Conservation (phyloP, 2,329 filamentous ascomycete species). For the Amauroascus niger region DNA sequence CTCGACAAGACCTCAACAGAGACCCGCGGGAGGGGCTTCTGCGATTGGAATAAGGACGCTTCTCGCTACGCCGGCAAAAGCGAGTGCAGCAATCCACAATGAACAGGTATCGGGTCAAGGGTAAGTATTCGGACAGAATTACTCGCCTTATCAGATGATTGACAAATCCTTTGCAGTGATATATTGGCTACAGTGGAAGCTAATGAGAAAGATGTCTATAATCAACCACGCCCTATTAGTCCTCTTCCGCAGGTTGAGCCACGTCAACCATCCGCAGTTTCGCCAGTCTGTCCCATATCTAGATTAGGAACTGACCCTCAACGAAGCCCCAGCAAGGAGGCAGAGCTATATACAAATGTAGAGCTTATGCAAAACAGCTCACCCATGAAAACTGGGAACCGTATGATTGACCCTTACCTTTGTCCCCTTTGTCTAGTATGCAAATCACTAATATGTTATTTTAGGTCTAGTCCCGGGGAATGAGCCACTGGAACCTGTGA, state of each 20-base stretch:
- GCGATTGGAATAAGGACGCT: background rate
- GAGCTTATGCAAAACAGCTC: background rate
- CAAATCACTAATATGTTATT: background rate
- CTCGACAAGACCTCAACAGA: conserved; percentile 11
- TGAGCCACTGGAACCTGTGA: background rate
- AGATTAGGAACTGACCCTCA: background rate
- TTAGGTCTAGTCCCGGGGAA: background rate
- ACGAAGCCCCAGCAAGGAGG: background rate
- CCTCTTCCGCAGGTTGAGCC: background rate
- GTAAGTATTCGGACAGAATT: background rate
- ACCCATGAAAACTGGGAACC: background rate
- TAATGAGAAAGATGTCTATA: background rate
- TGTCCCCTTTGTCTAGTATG: background rate
- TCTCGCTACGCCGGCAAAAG: background rate
- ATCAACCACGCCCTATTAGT: background rate
- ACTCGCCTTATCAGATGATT: background rate
- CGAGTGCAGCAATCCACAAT: background rate
- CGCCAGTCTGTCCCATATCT: background rate
- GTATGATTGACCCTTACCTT: background rate
- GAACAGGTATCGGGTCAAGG: background rate
- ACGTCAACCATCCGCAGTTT: background rate
- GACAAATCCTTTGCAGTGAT: background rate
- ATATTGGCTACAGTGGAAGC: background rate
- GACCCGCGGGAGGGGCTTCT: background rate
- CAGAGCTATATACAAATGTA: background rate